Evolutionary conservation across 1,284 basidiomycete genomes (phyloP), one percentile per base, ranked within the genome.

Genomic region (Peniophora sp.): DNA sequence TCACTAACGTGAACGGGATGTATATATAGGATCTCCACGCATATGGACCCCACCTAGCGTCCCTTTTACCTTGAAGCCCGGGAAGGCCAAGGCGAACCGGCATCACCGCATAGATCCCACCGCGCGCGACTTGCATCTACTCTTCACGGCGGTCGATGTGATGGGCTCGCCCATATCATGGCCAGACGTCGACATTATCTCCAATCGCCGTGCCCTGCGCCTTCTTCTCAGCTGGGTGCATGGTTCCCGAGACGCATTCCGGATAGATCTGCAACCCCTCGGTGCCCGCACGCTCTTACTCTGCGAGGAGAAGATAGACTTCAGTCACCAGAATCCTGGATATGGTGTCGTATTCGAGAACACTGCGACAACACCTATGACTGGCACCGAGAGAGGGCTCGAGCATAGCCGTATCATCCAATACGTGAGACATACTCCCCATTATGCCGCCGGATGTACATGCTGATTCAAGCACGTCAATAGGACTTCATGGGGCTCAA

Each of bases 161-260:
- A 58, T 68, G 18, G 58, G 60, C 14, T 62, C 65, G 43, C 27
- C 49, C 41, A 27, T 81, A 47, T 69, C 78, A 51, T 80, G 80
- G 75, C 49, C 66, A 3, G 53, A 63, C 0, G 60, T 79, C 42
- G 79, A 84, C 57, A 64, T 83, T 51, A 65, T 83, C 50, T 78
- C 78, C 0, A 79, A 82, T 58, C 69, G 81, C 3, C 82, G 81
- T 57, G 69, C 68, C 15, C 65, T 83, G 23, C 68, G 80, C 14
- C 82, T 80, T 60, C 66, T 84, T 3, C 55, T 76, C 12, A 64
- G 76, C 17, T 83, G 79, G 79, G 64, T 76, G 46, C 60, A 60
- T n/a, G 65, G 62, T 55, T 14, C 11, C 5, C 20, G 10, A 3
- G 14, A 18, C 24, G 42, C 17, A 15, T 53, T 52, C 18, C 27